A percentile compares a stretch with the other conserved stretches of the same genome.
phyloP scores from a whole-genome alignment of 352 stramenopile genomes.

The Pythium brassicae region DNA sequence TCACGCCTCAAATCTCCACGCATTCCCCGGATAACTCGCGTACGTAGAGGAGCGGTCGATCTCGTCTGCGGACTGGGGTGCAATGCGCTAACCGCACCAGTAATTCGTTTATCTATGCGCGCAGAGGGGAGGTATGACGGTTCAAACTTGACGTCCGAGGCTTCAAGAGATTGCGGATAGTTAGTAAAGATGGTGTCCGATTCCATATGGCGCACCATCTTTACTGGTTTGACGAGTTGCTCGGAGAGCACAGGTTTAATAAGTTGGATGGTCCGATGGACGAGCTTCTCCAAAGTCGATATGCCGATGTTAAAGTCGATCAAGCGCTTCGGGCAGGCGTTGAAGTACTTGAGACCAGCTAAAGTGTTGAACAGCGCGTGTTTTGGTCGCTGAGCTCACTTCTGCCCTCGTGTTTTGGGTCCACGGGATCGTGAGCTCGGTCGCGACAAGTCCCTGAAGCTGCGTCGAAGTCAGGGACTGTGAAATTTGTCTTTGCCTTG shows the following conservation, averaged over 20 bases:
- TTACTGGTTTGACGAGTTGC: background rate
- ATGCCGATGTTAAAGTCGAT: slow-evolving; percentile 1
- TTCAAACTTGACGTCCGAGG: background rate
- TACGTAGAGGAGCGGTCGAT: too few species aligned
- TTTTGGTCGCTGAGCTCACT: background rate
- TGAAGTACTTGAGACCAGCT: background rate
- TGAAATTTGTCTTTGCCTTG: slow-evolving; percentile 10
- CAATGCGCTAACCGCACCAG: too few species aligned
- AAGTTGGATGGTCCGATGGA: background rate
- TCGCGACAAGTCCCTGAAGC: background rate
- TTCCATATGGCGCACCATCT: background rate
- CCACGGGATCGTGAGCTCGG: background rate
- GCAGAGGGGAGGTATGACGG: background rate
- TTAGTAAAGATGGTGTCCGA: background rate
- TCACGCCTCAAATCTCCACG: too few species aligned
- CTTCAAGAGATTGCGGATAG: background rate
- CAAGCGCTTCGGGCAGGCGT: background rate
- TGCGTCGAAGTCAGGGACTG: slow-evolving; percentile 1
- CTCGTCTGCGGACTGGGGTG: too few species aligned
- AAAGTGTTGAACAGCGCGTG: background rate
- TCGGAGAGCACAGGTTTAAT: background rate
- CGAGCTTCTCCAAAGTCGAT: background rate
- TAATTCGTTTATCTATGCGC: too few species aligned
- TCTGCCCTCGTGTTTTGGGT: background rate
- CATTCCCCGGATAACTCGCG: too few species aligned